Conservation (phyloP, 1,284 basidiomycete species). For the Ganoderma boninense region DNA sequence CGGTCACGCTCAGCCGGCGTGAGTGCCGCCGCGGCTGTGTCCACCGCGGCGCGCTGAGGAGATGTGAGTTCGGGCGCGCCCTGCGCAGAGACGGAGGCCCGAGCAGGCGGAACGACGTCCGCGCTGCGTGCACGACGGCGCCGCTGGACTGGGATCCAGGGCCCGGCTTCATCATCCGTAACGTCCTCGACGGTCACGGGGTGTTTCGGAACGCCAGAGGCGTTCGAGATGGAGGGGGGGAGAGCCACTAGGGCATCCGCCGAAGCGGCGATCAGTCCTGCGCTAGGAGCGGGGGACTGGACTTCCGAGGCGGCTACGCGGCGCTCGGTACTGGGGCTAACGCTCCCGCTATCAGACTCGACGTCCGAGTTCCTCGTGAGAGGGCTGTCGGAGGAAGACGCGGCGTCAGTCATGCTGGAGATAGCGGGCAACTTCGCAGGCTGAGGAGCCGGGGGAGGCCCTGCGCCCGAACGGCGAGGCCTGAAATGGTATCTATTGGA, state of each 20-base stretch:
- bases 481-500: neutral
- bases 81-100: conserved; percentile 9
- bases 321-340: neutral
- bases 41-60: neutral
- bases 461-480: neutral
- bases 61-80: neutral
- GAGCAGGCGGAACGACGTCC: neutral
- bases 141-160: conserved; percentile 12
- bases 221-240: neutral
- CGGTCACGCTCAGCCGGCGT: neutral
- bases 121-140: conserved; percentile 9
- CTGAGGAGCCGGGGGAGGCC: neutral
- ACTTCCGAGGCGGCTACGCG: conserved; percentile 3
- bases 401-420: neutral
- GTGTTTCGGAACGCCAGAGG: neutral
- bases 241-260: neutral
- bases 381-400: neutral
- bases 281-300: neutral
- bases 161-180: conserved; percentile 9
- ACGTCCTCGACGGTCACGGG: conserved; percentile 19
- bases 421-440: neutral
- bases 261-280: neutral
- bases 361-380: neutral
- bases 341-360: neutral
- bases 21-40: neutral